Base-by-base conservation (phyloP, 441 rosid species). In the Capsella rubella region DNA sequence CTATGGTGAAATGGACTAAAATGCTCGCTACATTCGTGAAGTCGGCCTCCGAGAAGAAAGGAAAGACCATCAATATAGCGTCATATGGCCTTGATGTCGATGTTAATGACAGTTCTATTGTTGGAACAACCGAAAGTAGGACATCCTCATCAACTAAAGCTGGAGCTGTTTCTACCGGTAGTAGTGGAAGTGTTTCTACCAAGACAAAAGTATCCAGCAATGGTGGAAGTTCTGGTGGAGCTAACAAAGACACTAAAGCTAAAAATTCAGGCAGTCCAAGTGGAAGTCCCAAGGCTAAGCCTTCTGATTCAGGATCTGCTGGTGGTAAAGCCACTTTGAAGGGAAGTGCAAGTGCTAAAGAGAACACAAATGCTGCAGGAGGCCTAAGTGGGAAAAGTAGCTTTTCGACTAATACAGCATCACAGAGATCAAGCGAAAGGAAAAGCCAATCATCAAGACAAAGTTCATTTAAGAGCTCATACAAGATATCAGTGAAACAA, bases 1-100 rank as follows among this genome's bases (percentile, higher is more conserved):
- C 37, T 29, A 78, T 78, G 69, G 61, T 60, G 37, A 46, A 60
- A 57, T 78, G 81, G 77, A 60, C 69, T 34, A 67, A 32, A 18
- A 45, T 16, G 40, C 11, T 78, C 5, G 73, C 53, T 35, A 52
- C 71, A 46, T 45, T 54, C 32, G 69, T 72, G 16, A 66, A 72
- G 31, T 25, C 81, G 0, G 81, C 77, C 10, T 60, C 73, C 1
- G 73, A 67, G 60, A 66, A 29, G 60, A 72, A 78, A 16, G 77
- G 81, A 72, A 72, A 32, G 53, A 34, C 68, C 3, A 61, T 78
- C 15, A 25, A 67, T 7, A 53, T 78, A 10, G 8, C 29, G 25
- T 6, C 77, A 35, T 69, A 16, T 54, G 79, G 71, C 5, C 75
- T 76, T 69, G 71, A 69, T 29, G 75, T 55, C 2, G 45, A 76